Conservation (phyloP, 2,329 filamentous ascomycete genomes). For the Arthroderma uncinatum region DNA sequence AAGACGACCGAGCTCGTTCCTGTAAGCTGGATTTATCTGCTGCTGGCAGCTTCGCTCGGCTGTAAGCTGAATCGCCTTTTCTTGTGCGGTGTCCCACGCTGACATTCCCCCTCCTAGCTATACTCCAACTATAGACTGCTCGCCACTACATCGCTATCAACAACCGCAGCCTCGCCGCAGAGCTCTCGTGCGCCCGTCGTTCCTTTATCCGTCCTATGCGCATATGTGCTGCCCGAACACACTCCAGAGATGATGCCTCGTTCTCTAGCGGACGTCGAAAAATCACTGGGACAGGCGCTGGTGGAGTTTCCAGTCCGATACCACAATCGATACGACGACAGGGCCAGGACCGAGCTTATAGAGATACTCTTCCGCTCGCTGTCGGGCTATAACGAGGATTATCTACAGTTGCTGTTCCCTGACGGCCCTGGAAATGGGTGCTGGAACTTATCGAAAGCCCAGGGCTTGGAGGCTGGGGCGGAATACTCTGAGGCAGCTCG, state of each 20-base stretch:
- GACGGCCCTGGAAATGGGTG: constrained; percentile 52
- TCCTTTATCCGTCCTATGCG: neutral
- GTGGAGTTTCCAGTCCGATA: constrained; percentile 63
- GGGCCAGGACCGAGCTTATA: constrained; percentile 61
- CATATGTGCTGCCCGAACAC: neutral
- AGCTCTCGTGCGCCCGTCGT: neutral
- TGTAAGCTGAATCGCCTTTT: neutral
- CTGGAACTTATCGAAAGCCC: constrained; percentile 74
- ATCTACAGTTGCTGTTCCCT: constrained; percentile 73
- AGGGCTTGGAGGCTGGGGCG: constrained; percentile 83
- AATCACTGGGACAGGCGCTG: constrained; percentile 72
- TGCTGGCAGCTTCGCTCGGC: neutral
- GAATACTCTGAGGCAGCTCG: constrained; percentile 88
- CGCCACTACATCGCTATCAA: neutral
- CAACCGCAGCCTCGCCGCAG: neutral
- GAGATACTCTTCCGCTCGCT: constrained; percentile 78
- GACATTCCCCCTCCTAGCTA: too few relatives aligned
- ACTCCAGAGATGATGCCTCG: neutral
- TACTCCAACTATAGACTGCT: neutral
- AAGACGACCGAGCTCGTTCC: too few relatives aligned
- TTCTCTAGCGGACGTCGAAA: constrained; percentile 48
- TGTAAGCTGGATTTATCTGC: neutral
- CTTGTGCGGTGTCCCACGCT: neutral
- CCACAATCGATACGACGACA: constrained; percentile 62
- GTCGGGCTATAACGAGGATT: constrained; percentile 60